A percentile compares a stretch with the other conserved stretches of the same genome.
These are phyloP conservation scores for Alternaria atra DNA, from an alignment of 2,329 filamentous ascomycete genomes.

Conservation along the genomic window DNA sequence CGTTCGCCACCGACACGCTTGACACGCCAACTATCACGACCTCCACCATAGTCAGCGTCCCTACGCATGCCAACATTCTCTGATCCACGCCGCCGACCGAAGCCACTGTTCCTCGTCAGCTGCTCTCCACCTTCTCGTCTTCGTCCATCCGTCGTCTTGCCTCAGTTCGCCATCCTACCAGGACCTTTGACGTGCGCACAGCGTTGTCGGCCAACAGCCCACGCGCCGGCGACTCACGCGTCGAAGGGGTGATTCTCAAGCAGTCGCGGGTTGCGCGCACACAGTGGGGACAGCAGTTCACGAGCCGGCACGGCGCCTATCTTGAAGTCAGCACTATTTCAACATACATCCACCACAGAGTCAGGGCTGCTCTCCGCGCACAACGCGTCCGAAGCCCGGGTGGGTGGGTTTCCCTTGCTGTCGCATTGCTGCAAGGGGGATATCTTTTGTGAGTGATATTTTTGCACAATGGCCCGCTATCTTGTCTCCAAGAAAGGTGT, in stretches of 20 bases:
- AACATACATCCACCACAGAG: constrained; percentile 8
- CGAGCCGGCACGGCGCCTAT: not conserved
- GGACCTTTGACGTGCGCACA: constrained; percentile 20
- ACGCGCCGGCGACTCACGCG: constrained; percentile 17
- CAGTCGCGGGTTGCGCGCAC: constrained; percentile 15
- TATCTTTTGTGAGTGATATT: constrained; percentile 15
- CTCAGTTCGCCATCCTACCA: constrained; percentile 26
- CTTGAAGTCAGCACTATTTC: not conserved
- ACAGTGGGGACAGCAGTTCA: constrained; percentile 16
- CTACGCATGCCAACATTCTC: not conserved
- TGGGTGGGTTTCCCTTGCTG: constrained; percentile 22
- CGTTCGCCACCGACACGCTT: not conserved
- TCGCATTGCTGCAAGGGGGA: constrained; percentile 12
- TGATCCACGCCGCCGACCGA: not conserved
- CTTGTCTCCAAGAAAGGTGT: constrained; percentile 21
- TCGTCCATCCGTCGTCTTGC: constrained; percentile 6
- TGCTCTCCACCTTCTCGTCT: constrained; percentile 7
- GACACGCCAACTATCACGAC: not conserved
- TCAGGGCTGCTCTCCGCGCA: constrained; percentile 23
- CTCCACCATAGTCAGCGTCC: too few species aligned
- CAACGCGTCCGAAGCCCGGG: constrained; percentile 24
- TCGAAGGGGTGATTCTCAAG: constrained; percentile 24
- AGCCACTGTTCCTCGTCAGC: not conserved
- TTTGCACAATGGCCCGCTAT: constrained; percentile 7
- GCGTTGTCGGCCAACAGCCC: constrained; percentile 14